These are phyloP conservation scores for Xylariaceae sp. DNA, from an alignment of 2,329 filamentous ascomycete genomes.

Conservation along the genomic window DNA sequence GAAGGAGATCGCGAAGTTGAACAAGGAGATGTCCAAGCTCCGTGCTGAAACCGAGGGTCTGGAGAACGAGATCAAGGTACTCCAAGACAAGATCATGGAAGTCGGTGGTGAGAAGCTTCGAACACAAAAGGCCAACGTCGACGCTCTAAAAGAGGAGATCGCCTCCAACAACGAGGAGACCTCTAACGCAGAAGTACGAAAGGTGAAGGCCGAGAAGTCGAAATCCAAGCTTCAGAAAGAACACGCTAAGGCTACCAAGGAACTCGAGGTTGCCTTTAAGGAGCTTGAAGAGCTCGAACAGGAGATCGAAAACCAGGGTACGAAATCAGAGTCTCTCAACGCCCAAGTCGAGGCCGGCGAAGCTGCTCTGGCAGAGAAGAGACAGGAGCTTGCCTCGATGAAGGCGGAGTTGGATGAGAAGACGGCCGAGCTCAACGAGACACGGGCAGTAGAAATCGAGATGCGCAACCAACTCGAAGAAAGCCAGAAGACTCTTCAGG, in stretches of 20 bases:
- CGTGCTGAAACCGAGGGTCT: slow-evolving; percentile 81
- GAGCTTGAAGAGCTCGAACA: slow-evolving; percentile 75
- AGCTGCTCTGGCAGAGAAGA: slow-evolving; percentile 70
- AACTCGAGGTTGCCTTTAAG: slow-evolving; percentile 63
- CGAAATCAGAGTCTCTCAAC: slow-evolving; percentile 67
- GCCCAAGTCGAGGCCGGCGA: slow-evolving; percentile 76
- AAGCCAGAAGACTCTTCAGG: slow-evolving; percentile 79
- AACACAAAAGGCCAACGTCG: slow-evolving; percentile 84
- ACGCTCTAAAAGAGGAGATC: slow-evolving; percentile 82
- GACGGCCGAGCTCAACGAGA: slow-evolving; percentile 79
- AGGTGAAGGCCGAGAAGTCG: slow-evolving; percentile 91
- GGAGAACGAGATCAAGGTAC: slow-evolving; percentile 83
- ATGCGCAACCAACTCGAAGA: slow-evolving; percentile 98
- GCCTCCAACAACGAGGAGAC: slow-evolving; percentile 72
- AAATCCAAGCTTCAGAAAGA: slow-evolving; percentile 82
- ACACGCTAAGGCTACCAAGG: slow-evolving; percentile 69
- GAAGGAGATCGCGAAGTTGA: slow-evolving; percentile 69
- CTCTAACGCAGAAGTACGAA: slow-evolving; percentile 79
- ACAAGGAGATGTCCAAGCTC: slow-evolving; percentile 73
- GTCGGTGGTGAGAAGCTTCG: slow-evolving; percentile 91
- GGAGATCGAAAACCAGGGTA: slow-evolving; percentile 72
- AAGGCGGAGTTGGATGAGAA: slow-evolving; percentile 87
- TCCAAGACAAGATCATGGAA: slow-evolving; percentile 98
- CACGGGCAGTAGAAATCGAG: slow-evolving; percentile 85
- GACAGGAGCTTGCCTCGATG: slow-evolving; percentile 69